Evolutionary conservation across 768 basidiomycete genomes (phyloP).

Genomic region (Guyanaporus albipodus): DNA sequence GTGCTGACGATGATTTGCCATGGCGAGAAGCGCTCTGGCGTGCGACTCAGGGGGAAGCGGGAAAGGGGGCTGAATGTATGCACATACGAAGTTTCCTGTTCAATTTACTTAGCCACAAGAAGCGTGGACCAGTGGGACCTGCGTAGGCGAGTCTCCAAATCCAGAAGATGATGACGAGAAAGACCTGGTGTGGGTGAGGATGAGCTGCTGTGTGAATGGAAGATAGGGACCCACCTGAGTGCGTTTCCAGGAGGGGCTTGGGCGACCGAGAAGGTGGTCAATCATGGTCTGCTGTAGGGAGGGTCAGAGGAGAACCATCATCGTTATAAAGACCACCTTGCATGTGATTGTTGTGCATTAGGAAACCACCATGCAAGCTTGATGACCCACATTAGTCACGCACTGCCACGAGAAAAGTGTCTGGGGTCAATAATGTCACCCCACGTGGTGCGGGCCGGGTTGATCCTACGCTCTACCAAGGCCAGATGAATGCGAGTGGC

Average conservation of each 20-base stretch:
- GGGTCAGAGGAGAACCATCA: neutral
- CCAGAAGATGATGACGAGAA: slow-evolving; percentile 92
- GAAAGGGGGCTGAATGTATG: neutral
- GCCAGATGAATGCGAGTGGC: no score
- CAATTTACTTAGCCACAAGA: slow-evolving; percentile 57
- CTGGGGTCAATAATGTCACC: no score
- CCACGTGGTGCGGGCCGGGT: no score
- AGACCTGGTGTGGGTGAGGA: slow-evolving; percentile 51
- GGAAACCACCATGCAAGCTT: neutral
- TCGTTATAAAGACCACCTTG: slow-evolving; percentile 11
- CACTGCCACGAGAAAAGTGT: neutral
- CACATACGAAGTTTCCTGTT: slow-evolving; percentile 61
- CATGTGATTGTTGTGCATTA: slow-evolving; percentile 32
- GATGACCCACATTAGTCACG: neutral
- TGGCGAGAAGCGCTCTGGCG: slow-evolving; percentile 79
- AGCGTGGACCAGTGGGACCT: slow-evolving; percentile 55
- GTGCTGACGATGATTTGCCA: slow-evolving; percentile 92
- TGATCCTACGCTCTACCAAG: no score
- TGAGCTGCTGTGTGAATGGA: neutral
- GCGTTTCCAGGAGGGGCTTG: slow-evolving; percentile 87
- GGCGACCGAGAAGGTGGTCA: slow-evolving; percentile 86
- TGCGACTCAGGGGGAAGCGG: neutral
- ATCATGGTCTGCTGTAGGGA: slow-evolving; percentile 57
- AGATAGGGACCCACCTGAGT: slow-evolving; percentile 53
- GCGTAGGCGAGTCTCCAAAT: slow-evolving; percentile 72